Evolutionary conservation across 768 basidiomycete species (phyloP).

Genomic region (Cantharellus cinnabarinus): DNA sequence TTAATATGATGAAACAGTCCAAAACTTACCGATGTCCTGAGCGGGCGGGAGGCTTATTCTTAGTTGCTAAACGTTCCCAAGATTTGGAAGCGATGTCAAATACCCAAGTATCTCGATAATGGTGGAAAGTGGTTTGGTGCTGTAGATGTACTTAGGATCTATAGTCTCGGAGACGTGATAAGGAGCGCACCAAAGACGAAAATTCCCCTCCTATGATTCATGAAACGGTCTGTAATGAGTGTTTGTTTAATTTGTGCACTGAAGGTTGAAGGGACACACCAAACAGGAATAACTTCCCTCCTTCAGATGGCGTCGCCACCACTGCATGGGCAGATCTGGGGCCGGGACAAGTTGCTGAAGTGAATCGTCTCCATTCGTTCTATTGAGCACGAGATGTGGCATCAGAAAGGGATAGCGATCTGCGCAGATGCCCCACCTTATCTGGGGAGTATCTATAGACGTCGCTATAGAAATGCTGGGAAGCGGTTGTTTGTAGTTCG

Average conservation of each 20-base stretch:
- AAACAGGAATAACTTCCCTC: slow-evolving; percentile 72
- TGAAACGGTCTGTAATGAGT: too few relatives aligned
- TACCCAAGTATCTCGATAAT: slow-evolving; percentile 69
- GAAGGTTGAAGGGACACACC: slow-evolving; percentile 22
- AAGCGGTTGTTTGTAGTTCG: not conserved
- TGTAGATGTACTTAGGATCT: not conserved
- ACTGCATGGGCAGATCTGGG: slow-evolving; percentile 78
- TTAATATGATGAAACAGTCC: not conserved
- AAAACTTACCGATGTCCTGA: slow-evolving; percentile 57
- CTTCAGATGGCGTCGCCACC: slow-evolving; percentile 49
- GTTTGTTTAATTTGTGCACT: not conserved
- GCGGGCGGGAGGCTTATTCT: slow-evolving; percentile 53
- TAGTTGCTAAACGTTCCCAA: slow-evolving; percentile 84
- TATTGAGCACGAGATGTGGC: slow-evolving; percentile 12
- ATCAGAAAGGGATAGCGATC: not conserved
- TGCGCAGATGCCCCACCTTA: slow-evolving; percentile 26
- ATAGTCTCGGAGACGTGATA: not conserved
- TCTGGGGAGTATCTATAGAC: slow-evolving; percentile 73
- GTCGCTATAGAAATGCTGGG: slow-evolving; percentile 70
- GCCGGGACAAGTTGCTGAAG: slow-evolving; percentile 68
- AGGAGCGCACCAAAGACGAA: slow-evolving; percentile 30
- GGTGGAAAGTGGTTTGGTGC: slow-evolving; percentile 67
- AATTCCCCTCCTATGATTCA: slow-evolving; percentile 51
- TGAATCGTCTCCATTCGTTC: slow-evolving; percentile 80
- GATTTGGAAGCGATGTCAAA: slow-evolving; percentile 60